Percentiles rank a stretch among this genome's conserved stretches.
Evolutionary conservation across 148 eudicot genomes (phyloP).

Genomic region (Arctostaphylos glauca): DNA sequence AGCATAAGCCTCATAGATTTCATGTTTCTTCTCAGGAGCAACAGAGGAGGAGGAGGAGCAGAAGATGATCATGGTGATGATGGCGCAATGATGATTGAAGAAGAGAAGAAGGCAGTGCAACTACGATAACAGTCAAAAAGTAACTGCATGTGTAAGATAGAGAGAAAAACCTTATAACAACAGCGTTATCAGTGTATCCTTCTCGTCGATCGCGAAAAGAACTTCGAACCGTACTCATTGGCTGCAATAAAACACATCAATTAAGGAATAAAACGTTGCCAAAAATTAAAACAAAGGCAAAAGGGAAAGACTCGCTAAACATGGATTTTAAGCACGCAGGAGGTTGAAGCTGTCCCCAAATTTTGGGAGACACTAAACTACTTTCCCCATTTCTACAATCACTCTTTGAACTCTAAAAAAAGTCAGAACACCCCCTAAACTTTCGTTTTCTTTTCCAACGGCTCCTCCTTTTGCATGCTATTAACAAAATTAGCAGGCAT

Average conservation of each 20-base stretch:
- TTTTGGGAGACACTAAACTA: background rate
- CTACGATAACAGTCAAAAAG: conserved; percentile 4
- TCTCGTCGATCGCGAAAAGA: conserved; percentile 82
- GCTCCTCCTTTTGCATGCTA: background rate
- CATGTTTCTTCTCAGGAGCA: background rate
- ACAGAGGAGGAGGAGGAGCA: background rate
- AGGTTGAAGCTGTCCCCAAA: background rate
- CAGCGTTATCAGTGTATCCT: conserved; percentile 94
- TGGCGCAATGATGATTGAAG: too few species aligned
- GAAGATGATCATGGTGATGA: too few species aligned
- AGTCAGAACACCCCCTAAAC: background rate
- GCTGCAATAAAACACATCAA: conserved; percentile 44
- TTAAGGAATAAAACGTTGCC: background rate
- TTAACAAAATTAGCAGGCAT: background rate
- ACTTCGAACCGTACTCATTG: conserved; percentile 72
- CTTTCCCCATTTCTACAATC: background rate
- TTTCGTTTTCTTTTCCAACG: background rate
- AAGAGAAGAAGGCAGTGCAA: background rate
- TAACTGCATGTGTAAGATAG: background rate
- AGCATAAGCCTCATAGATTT: background rate
- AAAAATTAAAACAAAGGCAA: conserved; percentile 9
- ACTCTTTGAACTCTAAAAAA: background rate
- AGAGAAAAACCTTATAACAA: conserved; percentile 68
- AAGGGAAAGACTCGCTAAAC: background rate
- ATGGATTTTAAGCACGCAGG: background rate